Percentiles rank a stretch among this genome's conserved stretches.
These are phyloP conservation scores for Saxispiralis lemnorum DNA, from an alignment of 495 filamentous ascomycete species.

Conservation along the genomic window DNA sequence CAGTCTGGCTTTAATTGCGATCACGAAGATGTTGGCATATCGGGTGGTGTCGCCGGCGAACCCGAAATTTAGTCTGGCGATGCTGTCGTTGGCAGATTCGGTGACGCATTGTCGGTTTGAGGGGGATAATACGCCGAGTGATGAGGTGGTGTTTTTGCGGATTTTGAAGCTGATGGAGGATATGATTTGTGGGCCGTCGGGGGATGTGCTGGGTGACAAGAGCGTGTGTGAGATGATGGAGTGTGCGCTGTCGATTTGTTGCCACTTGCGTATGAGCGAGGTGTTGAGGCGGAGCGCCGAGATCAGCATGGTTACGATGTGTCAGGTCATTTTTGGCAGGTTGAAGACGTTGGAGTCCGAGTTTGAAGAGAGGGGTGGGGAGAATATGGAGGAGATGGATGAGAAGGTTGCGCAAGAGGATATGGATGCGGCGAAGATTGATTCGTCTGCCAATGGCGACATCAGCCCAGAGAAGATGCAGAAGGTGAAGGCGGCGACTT, in stretches of 20 bases:
- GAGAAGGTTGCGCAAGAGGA: conserved; percentile 45
- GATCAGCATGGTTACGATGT: conserved; percentile 96
- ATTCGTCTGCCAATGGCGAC: conserved; percentile 65
- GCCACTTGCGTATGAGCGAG: conserved; percentile 78
- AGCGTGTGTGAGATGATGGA: conserved; percentile 99
- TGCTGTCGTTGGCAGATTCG: conserved; percentile 86
- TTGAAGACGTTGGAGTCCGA: conserved; percentile 70
- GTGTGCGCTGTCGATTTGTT: conserved; percentile 92
- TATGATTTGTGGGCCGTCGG: conserved; percentile 84
- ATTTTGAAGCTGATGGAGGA: conserved; percentile 96
- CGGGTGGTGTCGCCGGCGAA: conserved; percentile 70
- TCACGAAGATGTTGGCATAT: conserved; percentile 94
- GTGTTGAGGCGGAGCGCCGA: conserved; percentile 80
- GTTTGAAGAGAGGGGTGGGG: conserved; percentile 39
- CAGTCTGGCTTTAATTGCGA: conserved; percentile 80
- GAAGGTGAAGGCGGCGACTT: not conserved
- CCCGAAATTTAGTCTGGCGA: conserved; percentile 69
- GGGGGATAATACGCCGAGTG: conserved; percentile 80
- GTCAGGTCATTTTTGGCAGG: conserved; percentile 87
- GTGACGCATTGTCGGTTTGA: conserved; percentile 98
- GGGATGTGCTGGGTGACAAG: conserved; percentile 74
- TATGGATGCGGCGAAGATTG: conserved; percentile 69
- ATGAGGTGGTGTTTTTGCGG: conserved; percentile 83
- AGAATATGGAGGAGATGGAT: conserved; percentile 20
- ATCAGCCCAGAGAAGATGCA: conserved; percentile 30